Conservation (phyloP, 106 monocot species). For the Xerophyta viscosa region DNA sequence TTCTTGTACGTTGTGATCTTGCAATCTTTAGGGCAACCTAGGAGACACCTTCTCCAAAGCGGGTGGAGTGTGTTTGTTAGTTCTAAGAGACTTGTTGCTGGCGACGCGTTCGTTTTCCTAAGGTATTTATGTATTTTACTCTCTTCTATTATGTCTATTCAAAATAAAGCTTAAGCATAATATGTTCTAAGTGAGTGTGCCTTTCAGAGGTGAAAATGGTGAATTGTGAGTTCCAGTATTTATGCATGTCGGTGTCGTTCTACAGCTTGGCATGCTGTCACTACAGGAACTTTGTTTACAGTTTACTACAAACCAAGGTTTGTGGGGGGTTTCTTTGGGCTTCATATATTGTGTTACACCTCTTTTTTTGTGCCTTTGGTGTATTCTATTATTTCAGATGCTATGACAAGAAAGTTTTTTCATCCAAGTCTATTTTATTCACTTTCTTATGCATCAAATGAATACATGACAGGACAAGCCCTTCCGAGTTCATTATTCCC, state of each 20-base stretch:
- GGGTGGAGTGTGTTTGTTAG: too few species aligned
- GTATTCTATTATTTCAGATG: too few species aligned
- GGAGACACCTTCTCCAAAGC: too few species aligned
- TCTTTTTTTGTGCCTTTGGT: not conserved
- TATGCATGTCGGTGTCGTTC: conserved; percentile 93
- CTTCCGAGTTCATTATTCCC: too few species aligned
- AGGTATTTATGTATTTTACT: conserved; percentile 28
- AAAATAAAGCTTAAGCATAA: not conserved
- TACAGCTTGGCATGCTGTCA: conserved; percentile 98
- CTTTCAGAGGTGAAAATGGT: conserved; percentile 68
- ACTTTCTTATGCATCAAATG: not conserved
- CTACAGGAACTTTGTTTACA: conserved; percentile 80
- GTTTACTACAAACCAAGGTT: conserved; percentile 96
- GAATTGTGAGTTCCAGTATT: conserved; percentile 85
- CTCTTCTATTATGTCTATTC: not conserved
- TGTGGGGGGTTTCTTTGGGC: conserved; percentile 1
- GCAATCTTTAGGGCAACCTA: conserved; percentile 55
- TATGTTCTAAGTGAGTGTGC: not conserved
- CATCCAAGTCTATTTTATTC: too few species aligned
- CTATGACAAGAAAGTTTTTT: too few species aligned
- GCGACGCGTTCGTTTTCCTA: conserved; percentile 94
- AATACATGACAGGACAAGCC: conserved; percentile 49
- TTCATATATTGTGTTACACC: not conserved
- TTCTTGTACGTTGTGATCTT: too few species aligned
- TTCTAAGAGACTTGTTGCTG: conserved; percentile 96